These are phyloP conservation scores for Hypomyces rosellus DNA, from an alignment of 2,329 filamentous ascomycete genomes.

Conservation along the genomic window DNA sequence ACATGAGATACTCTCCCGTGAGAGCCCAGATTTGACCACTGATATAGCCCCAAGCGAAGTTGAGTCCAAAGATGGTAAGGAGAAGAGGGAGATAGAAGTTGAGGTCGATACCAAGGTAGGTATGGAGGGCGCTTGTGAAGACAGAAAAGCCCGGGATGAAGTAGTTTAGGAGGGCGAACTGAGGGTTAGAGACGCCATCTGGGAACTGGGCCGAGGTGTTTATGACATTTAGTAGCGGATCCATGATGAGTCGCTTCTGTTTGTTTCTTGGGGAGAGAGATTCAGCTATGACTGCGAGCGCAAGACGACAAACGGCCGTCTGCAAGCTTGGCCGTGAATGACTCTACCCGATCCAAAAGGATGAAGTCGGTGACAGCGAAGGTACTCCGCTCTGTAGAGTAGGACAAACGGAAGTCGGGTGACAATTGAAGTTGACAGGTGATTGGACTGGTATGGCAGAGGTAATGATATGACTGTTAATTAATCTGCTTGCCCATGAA, in stretches of 20 bases:
- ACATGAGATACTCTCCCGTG: constrained; percentile 53
- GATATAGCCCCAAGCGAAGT: constrained; percentile 48
- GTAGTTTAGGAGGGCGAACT: constrained; percentile 49
- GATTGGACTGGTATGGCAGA: too few relatives aligned
- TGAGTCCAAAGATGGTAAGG: constrained; percentile 41
- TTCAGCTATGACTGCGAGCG: too few relatives aligned
- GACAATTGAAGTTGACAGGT: too few relatives aligned
- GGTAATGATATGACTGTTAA: too few relatives aligned
- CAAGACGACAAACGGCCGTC: too few relatives aligned
- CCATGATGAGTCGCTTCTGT: constrained; percentile 14
- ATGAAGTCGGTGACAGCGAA: too few relatives aligned
- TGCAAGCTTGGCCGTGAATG: too few relatives aligned
- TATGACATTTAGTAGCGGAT: constrained; percentile 13
- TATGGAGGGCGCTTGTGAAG: constrained; percentile 45
- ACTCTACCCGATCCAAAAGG: too few relatives aligned
- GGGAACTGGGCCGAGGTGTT: constrained; percentile 16
- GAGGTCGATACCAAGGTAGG: constrained; percentile 55
- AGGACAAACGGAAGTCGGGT: too few relatives aligned
- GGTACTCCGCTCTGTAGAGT: too few relatives aligned
- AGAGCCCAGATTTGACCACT: constrained; percentile 41
- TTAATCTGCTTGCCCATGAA: too few relatives aligned
- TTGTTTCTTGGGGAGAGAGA: too few relatives aligned
- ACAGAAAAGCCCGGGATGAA: constrained; percentile 61
- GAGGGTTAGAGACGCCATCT: constrained; percentile 22
- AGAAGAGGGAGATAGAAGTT: constrained; percentile 56